Evolutionary conservation across 2,329 filamentous ascomycete genomes (phyloP).

Genomic region (Fusarium tuaranense): DNA sequence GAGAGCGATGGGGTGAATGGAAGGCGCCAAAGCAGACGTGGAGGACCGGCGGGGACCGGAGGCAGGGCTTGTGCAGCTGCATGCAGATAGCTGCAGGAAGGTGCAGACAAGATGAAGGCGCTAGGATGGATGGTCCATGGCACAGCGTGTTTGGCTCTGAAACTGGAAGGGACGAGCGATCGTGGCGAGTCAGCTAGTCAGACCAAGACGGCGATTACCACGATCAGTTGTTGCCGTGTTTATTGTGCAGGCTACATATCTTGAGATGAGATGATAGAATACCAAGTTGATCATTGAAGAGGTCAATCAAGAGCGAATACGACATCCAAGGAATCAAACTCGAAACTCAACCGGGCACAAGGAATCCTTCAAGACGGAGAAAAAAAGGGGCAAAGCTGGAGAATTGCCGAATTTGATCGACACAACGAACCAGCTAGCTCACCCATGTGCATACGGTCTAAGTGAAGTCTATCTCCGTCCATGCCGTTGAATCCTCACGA

Average conservation of each 20-base stretch:
- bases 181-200: slow-evolving; percentile 33
- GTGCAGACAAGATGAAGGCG: slow-evolving; percentile 25
- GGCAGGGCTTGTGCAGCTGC: slow-evolving; percentile 41
- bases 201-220: neutral
- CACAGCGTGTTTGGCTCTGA: slow-evolving; percentile 17
- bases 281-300: neutral
- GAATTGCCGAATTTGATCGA: slow-evolving; percentile 39
- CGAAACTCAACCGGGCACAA: slow-evolving; percentile 1
- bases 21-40: slow-evolving; percentile 22
- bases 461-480: slow-evolving; percentile 33
- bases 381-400: slow-evolving; percentile 28
- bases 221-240: neutral
- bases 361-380: neutral
- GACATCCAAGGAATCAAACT: neutral
- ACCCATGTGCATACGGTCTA: slow-evolving; percentile 19
- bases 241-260: neutral
- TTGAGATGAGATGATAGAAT: neutral
- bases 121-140: slow-evolving; percentile 11
- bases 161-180: slow-evolving; percentile 18
- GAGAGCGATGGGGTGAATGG: slow-evolving; percentile 17
- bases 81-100: slow-evolving; percentile 35
- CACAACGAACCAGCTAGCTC: slow-evolving; percentile 28
- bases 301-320: neutral
- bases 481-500: slow-evolving; percentile 26
- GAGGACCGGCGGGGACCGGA: slow-evolving; percentile 41